These are phyloP conservation scores for Tricholoma hemisulphureum DNA, from an alignment of 768 basidiomycete genomes.

Conservation along the genomic window DNA sequence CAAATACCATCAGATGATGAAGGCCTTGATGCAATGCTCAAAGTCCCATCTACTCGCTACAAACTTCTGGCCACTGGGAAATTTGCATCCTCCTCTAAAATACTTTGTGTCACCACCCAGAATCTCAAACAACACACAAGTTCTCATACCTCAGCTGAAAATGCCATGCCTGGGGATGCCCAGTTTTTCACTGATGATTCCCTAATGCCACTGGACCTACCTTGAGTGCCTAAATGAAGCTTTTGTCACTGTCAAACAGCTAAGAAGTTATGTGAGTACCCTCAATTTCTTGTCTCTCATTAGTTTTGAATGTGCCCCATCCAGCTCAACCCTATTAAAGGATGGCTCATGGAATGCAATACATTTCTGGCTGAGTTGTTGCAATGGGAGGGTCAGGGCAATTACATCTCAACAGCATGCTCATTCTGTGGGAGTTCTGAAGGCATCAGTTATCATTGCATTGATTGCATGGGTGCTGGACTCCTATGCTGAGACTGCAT, in stretches of 20 bases:
- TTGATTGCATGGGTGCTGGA: neutral
- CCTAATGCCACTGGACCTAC: neutral
- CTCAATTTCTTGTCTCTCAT: neutral
- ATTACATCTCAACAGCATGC: too few relatives aligned
- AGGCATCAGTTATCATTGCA: conserved; percentile 1
- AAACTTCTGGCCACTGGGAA: neutral
- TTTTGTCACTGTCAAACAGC: neutral
- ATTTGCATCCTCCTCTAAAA: neutral
- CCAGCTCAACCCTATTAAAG: conserved; percentile 1
- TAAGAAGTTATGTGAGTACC: neutral
- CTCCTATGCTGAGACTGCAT: neutral
- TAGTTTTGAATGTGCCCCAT: neutral
- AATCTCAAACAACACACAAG: neutral
- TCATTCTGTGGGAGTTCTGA: too few relatives aligned
- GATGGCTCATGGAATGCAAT: conserved; percentile 3
- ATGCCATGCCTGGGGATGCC: neutral
- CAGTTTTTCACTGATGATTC: neutral
- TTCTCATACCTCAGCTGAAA: too few relatives aligned
- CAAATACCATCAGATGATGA: neutral
- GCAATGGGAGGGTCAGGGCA: too few relatives aligned
- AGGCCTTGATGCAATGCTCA: neutral
- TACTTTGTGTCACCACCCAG: neutral
- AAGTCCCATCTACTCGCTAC: neutral
- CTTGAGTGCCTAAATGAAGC: neutral
- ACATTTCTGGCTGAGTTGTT: neutral